Percentiles rank a stretch among this genome's conserved stretches.
Evolutionary conservation across 31 red algal genomes (phyloP).

Genomic region (Porphyra umbilicalis): DNA sequence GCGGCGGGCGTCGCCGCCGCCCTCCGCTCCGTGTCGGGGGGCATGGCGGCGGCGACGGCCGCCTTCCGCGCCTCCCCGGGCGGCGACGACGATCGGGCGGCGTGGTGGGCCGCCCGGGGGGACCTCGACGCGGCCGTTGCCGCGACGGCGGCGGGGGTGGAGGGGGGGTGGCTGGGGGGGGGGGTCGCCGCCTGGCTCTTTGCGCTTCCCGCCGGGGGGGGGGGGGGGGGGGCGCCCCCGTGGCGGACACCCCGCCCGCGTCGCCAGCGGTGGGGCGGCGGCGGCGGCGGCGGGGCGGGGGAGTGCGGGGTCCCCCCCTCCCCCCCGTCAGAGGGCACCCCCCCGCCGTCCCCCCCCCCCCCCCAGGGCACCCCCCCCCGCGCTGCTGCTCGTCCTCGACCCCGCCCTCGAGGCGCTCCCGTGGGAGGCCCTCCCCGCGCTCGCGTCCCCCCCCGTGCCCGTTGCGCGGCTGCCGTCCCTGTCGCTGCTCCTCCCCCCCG

Average conservation of each 20-base stretch:
- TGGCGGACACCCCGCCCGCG: not conserved
- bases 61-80: not conserved
- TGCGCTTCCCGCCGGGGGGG: not conserved
- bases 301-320: no score
- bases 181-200: not conserved
- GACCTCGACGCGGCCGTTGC: not conserved
- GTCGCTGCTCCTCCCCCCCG: slow-evolving; percentile 15
- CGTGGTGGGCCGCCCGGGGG: not conserved
- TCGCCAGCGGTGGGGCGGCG: not conserved
- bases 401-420: slow-evolving; percentile 43
- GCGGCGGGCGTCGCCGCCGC: not conserved
- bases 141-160: not conserved
- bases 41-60: not conserved
- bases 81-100: not conserved
- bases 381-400: slow-evolving; percentile 41
- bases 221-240: no score
- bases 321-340: no score
- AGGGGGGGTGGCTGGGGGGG: not conserved
- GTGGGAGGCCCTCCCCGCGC: slow-evolving; percentile 52
- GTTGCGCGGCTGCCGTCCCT: slow-evolving; percentile 28
- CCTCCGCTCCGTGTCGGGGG: not conserved
- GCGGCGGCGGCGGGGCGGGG: not conserved
- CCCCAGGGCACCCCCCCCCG: not conserved
- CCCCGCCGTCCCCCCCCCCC: no score
- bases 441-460: slow-evolving; percentile 11